A percentile compares a stretch with the other conserved stretches of the same genome.
These are phyloP conservation scores for Talaromyces nanjingensis DNA, from an alignment of 495 filamentous ascomycete species.

Conservation along the genomic window DNA sequence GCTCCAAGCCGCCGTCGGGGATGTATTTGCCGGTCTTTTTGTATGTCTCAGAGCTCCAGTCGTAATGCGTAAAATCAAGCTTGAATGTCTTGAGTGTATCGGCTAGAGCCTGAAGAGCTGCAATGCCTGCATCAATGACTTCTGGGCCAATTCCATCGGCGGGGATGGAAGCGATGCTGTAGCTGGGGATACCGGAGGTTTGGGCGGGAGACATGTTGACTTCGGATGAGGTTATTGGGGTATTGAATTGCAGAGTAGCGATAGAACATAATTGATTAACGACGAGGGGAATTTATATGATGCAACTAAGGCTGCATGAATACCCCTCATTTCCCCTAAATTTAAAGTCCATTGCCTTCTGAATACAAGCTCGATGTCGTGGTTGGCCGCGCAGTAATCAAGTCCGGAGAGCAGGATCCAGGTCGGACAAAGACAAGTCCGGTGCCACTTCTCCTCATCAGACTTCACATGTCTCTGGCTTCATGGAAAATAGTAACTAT, in stretches of 20 bases:
- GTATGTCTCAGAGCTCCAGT: slow-evolving; percentile 48
- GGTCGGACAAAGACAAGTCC: slow-evolving; percentile 1
- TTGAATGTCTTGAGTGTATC: slow-evolving; percentile 39
- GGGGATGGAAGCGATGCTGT: slow-evolving; percentile 45
- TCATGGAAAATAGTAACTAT: not conserved
- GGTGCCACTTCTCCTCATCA: not conserved
- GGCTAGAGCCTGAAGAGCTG: slow-evolving; percentile 37
- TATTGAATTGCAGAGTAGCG: not conserved
- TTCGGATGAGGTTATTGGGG: not conserved
- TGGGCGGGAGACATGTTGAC: not conserved
- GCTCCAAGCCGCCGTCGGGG: slow-evolving; percentile 45
- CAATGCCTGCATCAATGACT: slow-evolving; percentile 41
- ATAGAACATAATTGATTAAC: not conserved
- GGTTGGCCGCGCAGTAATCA: not conserved
- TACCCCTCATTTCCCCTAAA: not conserved
- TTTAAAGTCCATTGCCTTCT: not conserved
- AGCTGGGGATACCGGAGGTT: slow-evolving; percentile 13
- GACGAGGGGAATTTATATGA: not conserved
- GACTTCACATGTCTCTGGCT: not conserved
- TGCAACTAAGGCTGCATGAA: not conserved
- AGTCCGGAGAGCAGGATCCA: not conserved
- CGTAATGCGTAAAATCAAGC: slow-evolving; percentile 41
- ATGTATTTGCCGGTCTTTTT: slow-evolving; percentile 47
- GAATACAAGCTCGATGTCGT: not conserved
- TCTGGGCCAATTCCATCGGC: slow-evolving; percentile 51